phyloP scores from a whole-genome alignment of 495 filamentous ascomycete genomes.

The Lasiosphaeria miniovina region DNA sequence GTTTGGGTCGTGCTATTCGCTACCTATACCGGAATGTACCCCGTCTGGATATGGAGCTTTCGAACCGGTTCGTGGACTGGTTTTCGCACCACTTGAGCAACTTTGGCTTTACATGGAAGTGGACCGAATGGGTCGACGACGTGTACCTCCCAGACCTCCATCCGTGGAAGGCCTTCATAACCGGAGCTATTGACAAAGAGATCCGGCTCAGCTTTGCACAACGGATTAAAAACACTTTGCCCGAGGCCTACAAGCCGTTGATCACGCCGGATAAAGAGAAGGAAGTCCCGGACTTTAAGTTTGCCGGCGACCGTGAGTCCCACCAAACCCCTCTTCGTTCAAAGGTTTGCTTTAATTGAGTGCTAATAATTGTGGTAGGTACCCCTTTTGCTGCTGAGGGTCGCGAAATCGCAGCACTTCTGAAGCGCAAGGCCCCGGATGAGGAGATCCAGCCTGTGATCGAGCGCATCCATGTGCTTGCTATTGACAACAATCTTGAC shows the following conservation, averaged over 20 bases:
- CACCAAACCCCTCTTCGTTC: background rate
- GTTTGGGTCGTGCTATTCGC: slow-evolving; percentile 87
- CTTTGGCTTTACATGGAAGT: slow-evolving; percentile 99
- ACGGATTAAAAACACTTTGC: slow-evolving; percentile 90
- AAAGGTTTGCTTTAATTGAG: background rate
- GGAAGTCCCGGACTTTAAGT: slow-evolving; percentile 93
- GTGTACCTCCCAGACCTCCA: slow-evolving; percentile 70
- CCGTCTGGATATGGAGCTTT: slow-evolving; percentile 81
- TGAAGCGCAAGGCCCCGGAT: slow-evolving; percentile 79
- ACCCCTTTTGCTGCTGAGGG: slow-evolving; percentile 80
- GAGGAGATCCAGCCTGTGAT: slow-evolving; percentile 77
- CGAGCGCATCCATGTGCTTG: slow-evolving; percentile 70
- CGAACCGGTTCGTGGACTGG: slow-evolving; percentile 91
- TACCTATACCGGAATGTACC: slow-evolving; percentile 80
- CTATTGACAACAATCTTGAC: slow-evolving; percentile 64
- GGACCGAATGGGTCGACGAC: slow-evolving; percentile 95
- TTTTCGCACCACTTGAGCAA: slow-evolving; percentile 97
- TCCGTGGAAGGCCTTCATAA: slow-evolving; percentile 89
- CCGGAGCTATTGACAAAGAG: slow-evolving; percentile 90
- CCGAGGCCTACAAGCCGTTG: slow-evolving; percentile 74
- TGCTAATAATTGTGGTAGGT: slow-evolving; percentile 40
- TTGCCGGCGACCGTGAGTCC: slow-evolving; percentile 67
- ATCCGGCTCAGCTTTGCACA: slow-evolving; percentile 95
- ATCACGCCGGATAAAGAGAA: slow-evolving; percentile 87
- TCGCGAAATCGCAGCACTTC: slow-evolving; percentile 69